Evolutionary conservation across 2,329 filamentous ascomycete species (phyloP).

Genomic region (Penicillium sp.): DNA sequence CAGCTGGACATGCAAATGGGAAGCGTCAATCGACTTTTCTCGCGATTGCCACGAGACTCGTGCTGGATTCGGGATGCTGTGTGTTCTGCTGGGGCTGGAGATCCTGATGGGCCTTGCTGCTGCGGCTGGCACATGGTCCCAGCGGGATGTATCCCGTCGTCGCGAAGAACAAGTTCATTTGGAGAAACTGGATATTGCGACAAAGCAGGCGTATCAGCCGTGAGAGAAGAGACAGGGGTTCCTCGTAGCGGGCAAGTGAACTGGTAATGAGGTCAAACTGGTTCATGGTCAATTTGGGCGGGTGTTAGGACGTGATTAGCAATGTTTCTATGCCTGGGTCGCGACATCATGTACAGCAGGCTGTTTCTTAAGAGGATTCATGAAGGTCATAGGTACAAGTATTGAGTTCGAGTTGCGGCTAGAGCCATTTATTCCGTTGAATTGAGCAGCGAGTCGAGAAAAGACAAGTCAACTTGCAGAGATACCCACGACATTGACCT

Average conservation of each 20-base stretch:
- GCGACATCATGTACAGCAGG: background rate
- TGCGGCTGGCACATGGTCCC: slow-evolving; percentile 33
- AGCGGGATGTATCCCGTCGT: slow-evolving; percentile 31
- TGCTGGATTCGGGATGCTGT: slow-evolving; percentile 39
- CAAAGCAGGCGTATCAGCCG: slow-evolving; percentile 24
- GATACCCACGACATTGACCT: background rate
- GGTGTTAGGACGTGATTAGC: background rate
- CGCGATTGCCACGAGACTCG: slow-evolving; percentile 41
- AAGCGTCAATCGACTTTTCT: slow-evolving; percentile 33
- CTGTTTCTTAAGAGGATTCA: background rate
- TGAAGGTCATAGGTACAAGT: slow-evolving; percentile 6
- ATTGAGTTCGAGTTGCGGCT: background rate
- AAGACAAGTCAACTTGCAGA: background rate
- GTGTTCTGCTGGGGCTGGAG: slow-evolving; percentile 37
- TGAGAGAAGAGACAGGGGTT: slow-evolving; percentile 1
- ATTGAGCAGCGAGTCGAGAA: background rate
- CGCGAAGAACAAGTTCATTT: slow-evolving; percentile 28
- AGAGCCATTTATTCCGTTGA: background rate
- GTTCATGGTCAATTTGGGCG: background rate
- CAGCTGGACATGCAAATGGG: slow-evolving; percentile 47
- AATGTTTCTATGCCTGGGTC: background rate
- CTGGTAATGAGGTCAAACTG: background rate
- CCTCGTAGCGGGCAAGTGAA: background rate
- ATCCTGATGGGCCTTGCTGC: slow-evolving; percentile 36
- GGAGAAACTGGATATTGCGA: slow-evolving; percentile 30